Percentiles rank a stretch among this genome's conserved stretches.
These are phyloP conservation scores for Cladophialophora yegresii DNA, from an alignment of 2,329 filamentous ascomycete species.

Conservation along the genomic window DNA sequence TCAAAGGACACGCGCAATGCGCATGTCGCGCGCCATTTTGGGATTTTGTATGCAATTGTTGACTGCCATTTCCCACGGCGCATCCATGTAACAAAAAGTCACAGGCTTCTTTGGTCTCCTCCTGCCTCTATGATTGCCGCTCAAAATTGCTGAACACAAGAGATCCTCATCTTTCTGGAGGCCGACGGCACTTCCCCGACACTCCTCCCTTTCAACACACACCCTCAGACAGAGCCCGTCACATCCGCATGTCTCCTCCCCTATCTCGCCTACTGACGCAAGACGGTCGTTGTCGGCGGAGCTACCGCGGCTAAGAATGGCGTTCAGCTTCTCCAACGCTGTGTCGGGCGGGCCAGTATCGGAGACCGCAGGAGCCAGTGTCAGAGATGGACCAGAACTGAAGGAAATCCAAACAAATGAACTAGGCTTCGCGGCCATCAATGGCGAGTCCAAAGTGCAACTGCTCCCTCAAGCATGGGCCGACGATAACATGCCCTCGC, in stretches of 20 bases:
- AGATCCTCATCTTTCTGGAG: slow-evolving; percentile 47
- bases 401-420: slow-evolving; percentile 80
- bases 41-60: not conserved
- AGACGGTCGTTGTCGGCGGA: slow-evolving; percentile 45
- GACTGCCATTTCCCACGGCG: not conserved
- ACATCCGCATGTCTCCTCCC: slow-evolving; percentile 42
- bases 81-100: not conserved
- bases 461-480: slow-evolving; percentile 78
- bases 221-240: slow-evolving; percentile 42
- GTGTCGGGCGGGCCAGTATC: slow-evolving; percentile 47
- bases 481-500: slow-evolving; percentile 64
- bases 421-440: slow-evolving; percentile 78
- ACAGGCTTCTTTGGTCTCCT: not conserved
- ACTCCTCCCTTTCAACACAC: slow-evolving; percentile 44
- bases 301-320: slow-evolving; percentile 54
- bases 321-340: slow-evolving; percentile 62
- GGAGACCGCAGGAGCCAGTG: slow-evolving; percentile 45
- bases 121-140: slow-evolving; percentile 10
- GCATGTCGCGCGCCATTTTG: not conserved
- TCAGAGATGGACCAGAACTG: slow-evolving; percentile 63
- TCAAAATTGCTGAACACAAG: slow-evolving; percentile 51
- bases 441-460: slow-evolving; percentile 69
- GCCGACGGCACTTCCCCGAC: slow-evolving; percentile 47
- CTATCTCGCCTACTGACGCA: slow-evolving; percentile 35
- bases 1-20: not conserved